Base-by-base conservation (phyloP, 2,329 filamentous ascomycete genomes). In the Colletotrichum theobromicola region DNA sequence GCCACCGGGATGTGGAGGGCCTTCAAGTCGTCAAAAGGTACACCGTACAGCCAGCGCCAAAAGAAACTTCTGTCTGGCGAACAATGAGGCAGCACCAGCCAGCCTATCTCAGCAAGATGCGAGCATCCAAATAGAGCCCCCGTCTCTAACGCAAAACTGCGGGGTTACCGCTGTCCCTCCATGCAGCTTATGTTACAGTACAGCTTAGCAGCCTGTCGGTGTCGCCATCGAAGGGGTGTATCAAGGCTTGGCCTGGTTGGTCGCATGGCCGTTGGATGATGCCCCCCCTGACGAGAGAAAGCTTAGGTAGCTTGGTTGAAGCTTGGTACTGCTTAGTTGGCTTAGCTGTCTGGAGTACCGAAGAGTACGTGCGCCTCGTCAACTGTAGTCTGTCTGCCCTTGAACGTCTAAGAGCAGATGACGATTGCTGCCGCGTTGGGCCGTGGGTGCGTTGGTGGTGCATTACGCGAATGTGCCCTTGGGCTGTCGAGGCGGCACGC, bases 391-490 rank as follows among this genome's bases (percentile, higher is more conserved):
- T n/a, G 32, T 28, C 10, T 37, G 50, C n/a, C 21, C 7, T 8
- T 26, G 26, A 35, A 50, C 15, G 18, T 60, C 24, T 21, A 16
- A 13, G 7, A 50, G n/a, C n/a, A n/a, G 66, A 60, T 60, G 70
- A 58, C 70, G 66, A 70, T 73, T 63, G 50, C 60, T 73, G 15
- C 66, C 35, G 18, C 24, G 50, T 73, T 63, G 28, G 58, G 66
- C 15, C 30, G n/a, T 21, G n/a, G 7, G 24, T 57, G 53, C 65
- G 70, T 72, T 35, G 42, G n/a, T 62, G 55, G 64, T 64, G 55
- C 70, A 53, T 28, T 55, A 37, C 21, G 34, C 50, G 53, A 34
- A 67, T 67, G 24, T 32, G 18, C 21, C 53, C 21, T 42, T 24
- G 24, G 37, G 50, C 57, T 26, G 57, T 26, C 26, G 65, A 46